Base-by-base conservation (phyloP, 148 eudicot genomes). In the Tetragonia tetragonoides region DNA sequence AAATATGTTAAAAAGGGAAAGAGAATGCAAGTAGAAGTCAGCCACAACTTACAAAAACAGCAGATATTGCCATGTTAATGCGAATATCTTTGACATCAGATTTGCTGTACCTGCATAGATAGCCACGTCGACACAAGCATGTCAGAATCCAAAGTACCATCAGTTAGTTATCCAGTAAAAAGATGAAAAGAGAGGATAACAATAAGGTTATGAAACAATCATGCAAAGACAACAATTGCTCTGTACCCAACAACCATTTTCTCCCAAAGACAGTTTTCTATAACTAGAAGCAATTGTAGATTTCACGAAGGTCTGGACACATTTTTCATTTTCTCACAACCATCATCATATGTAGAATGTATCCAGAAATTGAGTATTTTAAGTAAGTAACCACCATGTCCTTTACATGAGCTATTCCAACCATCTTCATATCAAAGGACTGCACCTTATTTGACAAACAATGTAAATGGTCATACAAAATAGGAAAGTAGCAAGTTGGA, bases 31-130 rank as follows among this genome's bases (percentile, higher is more conserved):
- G 42, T 46, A 74, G 24, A 6, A 46, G 6, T 59, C 59, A n/a
- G 63, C 81, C 70, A 79, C 44, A 46, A 87, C 99, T 95, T 91
- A 95, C 99, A 87, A 95, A 95, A 42, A 84, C 97, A 86, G 92
- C 90, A 51, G 99, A 84, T 84, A 95, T 91, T 67, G 93, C 96
- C 89, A 95, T 75, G 85, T 95, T 95, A 74, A 95, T 95, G 70
- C 80, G 91, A 71, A 87, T 84, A 83, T 95, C 99, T 74, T 90
- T 90, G 78, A 73, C 81, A 66, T 88, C 92, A 41, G 97, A 91
- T 83, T 91, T 88, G 85, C 89, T 78, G 83, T 82, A 87, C 90
- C 99, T 95, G 90, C 77, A 81, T 78, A 20, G 6, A 60, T n/a
- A 60, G n/a, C n/a, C 64, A n/a, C 4, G 6, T 20, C 12, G 14